Evolutionary conservation across 805 yeast species (phyloP), one percentile per base, ranked within the genome.

Genomic region (Candida sanyiensis): DNA sequence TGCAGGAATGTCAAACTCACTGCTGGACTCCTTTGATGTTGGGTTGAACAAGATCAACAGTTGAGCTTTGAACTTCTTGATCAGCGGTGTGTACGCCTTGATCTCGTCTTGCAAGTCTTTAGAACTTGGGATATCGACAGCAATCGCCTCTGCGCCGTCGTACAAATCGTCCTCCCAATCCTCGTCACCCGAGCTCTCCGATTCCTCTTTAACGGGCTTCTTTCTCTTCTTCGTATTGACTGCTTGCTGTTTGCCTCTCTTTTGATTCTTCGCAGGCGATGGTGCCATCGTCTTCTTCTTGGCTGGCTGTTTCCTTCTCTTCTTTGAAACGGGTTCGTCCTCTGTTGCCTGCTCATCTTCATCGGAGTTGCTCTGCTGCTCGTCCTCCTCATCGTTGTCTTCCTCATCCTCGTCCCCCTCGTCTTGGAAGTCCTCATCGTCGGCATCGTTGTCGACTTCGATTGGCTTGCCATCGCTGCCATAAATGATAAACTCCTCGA

Each of bases 401-500:
- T 44, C 58, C 7, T 44, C 55, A 4, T 45, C 56, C 20, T 50
- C 57, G 5, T 47, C 63, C 9, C 54, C 49, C 2, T 42, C 51
- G 4, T 42, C 52, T n/a, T 46, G 46, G 29, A 50, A 56, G n/a
- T 55, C 59, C n/a, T 51, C 61, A 30, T 59, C 62, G 28, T 54
- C 56, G 3, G 51, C 59, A 25, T 53, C 63, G 27, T 61, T 61
- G 32, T 51, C 57, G 9, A 54, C 49, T 7, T 51, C 52, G 13
- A 48, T 54, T 25, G 69, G 67, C 43, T 62, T 64, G 2, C 72
- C 75, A 49, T 59, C 54, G 40, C 66, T 63, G 18, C 67, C 72
- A 57, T 50, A 66, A 28, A 52, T 50, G 8, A 64, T 66, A 45
- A 71, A 67, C 21, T 66, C 75, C 26, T 71, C 75, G 13, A 66